These are phyloP conservation scores for Calocera cornea DNA, from an alignment of 768 basidiomycete species.

Conservation along the genomic window DNA sequence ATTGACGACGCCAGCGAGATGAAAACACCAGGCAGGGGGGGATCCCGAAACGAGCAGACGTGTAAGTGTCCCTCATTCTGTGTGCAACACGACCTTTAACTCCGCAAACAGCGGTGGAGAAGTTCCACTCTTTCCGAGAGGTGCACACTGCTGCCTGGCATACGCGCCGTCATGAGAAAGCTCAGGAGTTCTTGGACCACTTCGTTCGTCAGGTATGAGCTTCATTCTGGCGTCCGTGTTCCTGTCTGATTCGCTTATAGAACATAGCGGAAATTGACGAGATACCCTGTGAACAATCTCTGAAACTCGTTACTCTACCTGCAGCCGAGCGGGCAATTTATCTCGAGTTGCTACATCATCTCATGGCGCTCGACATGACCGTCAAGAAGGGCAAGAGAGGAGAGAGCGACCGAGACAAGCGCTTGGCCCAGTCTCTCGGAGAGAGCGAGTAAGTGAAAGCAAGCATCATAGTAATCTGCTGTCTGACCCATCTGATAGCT, in stretches of 20 bases:
- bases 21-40: constrained; percentile 65
- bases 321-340: constrained; percentile 92
- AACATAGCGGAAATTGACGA: constrained; percentile 96
- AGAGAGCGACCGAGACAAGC: constrained; percentile 71
- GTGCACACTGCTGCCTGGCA: constrained; percentile 89
- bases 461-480: constrained; percentile 7
- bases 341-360: constrained; percentile 83
- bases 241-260: constrained; percentile 30
- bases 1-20: constrained; percentile 81
- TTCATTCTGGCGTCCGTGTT: neutral
- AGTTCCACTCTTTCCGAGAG: constrained; percentile 93
- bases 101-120: constrained; percentile 52
- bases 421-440: constrained; percentile 75
- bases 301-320: constrained; percentile 55
- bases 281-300: constrained; percentile 60
- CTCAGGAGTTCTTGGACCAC: constrained; percentile 65
- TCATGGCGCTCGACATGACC: constrained; percentile 80
- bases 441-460: constrained; percentile 59
- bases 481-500: constrained; percentile 30
- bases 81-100: constrained; percentile 14
- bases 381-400: constrained; percentile 51
- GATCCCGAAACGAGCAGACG: constrained; percentile 54
- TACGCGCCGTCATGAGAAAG: constrained; percentile 66
- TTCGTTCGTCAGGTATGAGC: constrained; percentile 65
- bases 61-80: constrained; percentile 31